phyloP scores from a whole-genome alignment of 2,329 filamentous ascomycete genomes.

The Graphilbum sp. region DNA sequence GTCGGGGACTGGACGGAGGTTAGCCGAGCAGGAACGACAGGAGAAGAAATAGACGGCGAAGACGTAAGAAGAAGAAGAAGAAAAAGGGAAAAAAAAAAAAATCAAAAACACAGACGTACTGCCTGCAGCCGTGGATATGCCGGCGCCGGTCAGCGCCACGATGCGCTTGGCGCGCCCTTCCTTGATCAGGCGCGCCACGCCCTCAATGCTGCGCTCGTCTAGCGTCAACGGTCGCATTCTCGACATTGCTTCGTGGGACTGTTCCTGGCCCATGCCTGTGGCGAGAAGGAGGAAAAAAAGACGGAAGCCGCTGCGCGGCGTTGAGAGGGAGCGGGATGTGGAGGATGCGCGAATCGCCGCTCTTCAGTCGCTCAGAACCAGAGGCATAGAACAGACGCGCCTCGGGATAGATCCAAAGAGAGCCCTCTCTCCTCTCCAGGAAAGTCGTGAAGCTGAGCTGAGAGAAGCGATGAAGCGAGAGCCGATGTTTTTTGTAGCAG shows the following conservation, averaged over 20 bases:
- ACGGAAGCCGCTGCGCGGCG: too few relatives aligned
- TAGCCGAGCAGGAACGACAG: not conserved
- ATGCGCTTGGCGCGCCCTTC: slow-evolving; percentile 51
- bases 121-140: slow-evolving; percentile 61
- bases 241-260: slow-evolving; percentile 34
- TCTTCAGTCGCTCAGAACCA: too few relatives aligned
- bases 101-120: too few relatives aligned
- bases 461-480: too few relatives aligned
- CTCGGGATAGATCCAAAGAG: too few relatives aligned
- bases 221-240: slow-evolving; percentile 29
- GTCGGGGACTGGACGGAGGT: slow-evolving; percentile 59
- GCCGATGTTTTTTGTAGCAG: too few relatives aligned
- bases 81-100: too few relatives aligned
- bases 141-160: slow-evolving; percentile 81
- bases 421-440: too few relatives aligned
- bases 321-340: too few relatives aligned
- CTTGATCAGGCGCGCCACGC: slow-evolving; percentile 66
- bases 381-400: too few relatives aligned
- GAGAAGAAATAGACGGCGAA: not conserved
- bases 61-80: not conserved
- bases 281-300: not conserved
- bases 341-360: too few relatives aligned
- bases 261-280: slow-evolving; percentile 64
- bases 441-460: too few relatives aligned
- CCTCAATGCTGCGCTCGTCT: slow-evolving; percentile 49